phyloP scores from a whole-genome alignment of 305 asterid genomes.

The Fraxinus nigra region DNA sequence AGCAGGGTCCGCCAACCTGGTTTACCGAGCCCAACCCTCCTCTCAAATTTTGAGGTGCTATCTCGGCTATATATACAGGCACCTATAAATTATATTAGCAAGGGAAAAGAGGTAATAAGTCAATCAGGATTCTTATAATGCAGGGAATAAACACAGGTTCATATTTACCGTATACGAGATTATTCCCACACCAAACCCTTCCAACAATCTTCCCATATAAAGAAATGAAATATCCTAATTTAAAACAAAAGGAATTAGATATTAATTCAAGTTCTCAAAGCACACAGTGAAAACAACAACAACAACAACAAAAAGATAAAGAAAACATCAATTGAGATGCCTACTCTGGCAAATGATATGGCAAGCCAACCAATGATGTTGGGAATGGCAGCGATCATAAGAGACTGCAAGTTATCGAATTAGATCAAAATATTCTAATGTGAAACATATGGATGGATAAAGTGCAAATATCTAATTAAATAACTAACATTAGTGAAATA shows the following conservation, averaged over 20 bases:
- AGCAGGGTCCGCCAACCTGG: conserved; percentile 56
- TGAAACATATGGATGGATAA: not conserved
- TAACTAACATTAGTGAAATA: not conserved
- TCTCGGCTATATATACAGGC: conserved; percentile 95
- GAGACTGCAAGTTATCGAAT: conserved; percentile 45
- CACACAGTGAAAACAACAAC: not conserved
- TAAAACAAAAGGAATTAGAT: not conserved
- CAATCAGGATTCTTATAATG: not conserved
- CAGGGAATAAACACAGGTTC: conserved; percentile 5
- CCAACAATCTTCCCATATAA: conserved; percentile 96
- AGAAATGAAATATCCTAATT: conserved; percentile 76
- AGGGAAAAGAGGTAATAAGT: conserved; percentile 6
- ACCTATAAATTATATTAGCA: conserved; percentile 43
- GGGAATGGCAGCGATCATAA: conserved; percentile 91
- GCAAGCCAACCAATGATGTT: conserved; percentile 92
- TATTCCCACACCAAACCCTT: conserved; percentile 97
- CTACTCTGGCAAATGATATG: conserved; percentile 76
- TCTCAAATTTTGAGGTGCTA: conserved; percentile 88
- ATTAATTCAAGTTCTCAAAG: not conserved
- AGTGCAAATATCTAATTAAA: conserved; percentile 7
- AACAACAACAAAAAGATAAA: not conserved
- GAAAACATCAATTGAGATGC: conserved; percentile 20
- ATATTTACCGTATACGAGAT: conserved; percentile 74
- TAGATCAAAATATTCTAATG: not conserved
- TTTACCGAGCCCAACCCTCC: conserved; percentile 90